Conservation (phyloP, 768 basidiomycete genomes). For the Termitomyces titanicus region DNA sequence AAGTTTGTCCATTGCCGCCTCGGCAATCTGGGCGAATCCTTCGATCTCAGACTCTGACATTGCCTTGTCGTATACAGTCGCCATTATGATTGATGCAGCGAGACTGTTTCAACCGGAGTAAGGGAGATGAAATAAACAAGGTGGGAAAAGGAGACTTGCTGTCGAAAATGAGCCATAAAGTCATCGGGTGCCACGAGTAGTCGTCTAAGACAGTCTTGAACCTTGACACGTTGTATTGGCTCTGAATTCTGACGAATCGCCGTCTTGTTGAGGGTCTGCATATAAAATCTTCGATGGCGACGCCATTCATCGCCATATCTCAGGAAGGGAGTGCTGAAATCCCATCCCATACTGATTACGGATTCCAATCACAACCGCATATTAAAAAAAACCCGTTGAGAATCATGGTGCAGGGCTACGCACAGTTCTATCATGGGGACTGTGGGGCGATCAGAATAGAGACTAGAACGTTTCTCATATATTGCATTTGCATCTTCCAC, state of each 20-base stretch:
- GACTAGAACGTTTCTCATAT: conserved; percentile 22
- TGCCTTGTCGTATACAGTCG: conserved; percentile 26
- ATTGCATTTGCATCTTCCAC: conserved; percentile 13
- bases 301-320: conserved; percentile 28
- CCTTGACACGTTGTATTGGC: conserved; percentile 22
- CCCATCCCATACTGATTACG: conserved; percentile 27
- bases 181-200: conserved; percentile 16
- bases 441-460: conserved; percentile 24
- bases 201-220: conserved; percentile 15
- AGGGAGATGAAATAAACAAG: background rate
- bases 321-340: conserved; percentile 24
- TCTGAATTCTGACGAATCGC: conserved; percentile 15
- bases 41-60: conserved; percentile 18
- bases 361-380: background rate
- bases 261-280: conserved; percentile 21
- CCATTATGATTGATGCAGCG: conserved; percentile 14
- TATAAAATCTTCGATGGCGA: conserved; percentile 23
- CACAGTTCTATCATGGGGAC: conserved; percentile 18
- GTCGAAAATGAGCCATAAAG: conserved; percentile 9
- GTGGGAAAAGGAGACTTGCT: background rate
- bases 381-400: background rate
- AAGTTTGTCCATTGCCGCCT: conserved; percentile 12
- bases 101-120: background rate
- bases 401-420: background rate
- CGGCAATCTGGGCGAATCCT: conserved; percentile 19